Evolutionary conservation across 2,329 filamentous ascomycete species (phyloP).

Genomic region (Monilinia laxa): DNA sequence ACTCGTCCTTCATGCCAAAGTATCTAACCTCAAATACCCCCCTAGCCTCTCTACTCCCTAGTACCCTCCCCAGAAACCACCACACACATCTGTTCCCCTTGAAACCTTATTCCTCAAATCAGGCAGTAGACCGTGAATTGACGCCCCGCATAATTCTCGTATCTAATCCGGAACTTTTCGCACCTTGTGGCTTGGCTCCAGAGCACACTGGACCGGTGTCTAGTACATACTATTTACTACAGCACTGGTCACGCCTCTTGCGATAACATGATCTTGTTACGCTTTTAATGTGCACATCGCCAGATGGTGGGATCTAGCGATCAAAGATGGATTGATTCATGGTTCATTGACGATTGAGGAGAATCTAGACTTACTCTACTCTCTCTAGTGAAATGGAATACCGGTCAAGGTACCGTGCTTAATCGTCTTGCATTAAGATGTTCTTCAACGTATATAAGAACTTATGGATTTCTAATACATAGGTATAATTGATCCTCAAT

Average conservation of each 20-base stretch:
- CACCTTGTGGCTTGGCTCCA: not conserved
- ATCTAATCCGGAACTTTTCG: constrained; percentile 9
- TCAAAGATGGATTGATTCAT: no score
- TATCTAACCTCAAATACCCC: not conserved
- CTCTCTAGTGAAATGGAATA: not conserved
- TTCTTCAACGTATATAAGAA: no score
- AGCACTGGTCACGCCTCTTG: not conserved
- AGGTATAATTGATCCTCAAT: no score
- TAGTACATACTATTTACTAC: not conserved
- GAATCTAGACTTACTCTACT: not conserved
- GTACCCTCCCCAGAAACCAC: not conserved
- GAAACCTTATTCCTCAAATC: not conserved
- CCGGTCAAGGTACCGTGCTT: no score
- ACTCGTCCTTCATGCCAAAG: not conserved
- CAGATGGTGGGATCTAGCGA: not conserved
- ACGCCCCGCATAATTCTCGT: not conserved
- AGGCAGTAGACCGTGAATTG: not conserved
- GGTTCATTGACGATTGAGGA: not conserved
- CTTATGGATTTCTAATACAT: no score
- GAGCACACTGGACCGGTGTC: not conserved
- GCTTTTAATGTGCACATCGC: not conserved
- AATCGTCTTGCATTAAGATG: no score
- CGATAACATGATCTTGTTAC: constrained; percentile 7
- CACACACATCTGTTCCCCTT: not conserved
- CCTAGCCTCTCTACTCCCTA: not conserved